Base-by-base conservation (phyloP, 176 grass and related monocot genomes). In the Carex parvula region DNA sequence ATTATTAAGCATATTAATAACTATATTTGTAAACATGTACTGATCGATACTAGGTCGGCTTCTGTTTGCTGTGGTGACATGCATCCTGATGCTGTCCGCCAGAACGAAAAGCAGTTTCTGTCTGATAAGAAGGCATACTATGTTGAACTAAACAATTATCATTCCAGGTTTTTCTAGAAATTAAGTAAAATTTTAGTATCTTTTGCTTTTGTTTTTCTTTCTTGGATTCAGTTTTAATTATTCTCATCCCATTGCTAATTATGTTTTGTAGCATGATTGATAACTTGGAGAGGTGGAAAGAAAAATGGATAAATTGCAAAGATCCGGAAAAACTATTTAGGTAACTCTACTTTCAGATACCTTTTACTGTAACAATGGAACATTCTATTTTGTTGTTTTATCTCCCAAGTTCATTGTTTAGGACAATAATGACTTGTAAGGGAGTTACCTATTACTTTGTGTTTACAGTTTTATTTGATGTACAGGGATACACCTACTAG, bases 251-350 rank as follows among this genome's bases (percentile, higher is more conserved):
- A 39, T 63, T 26, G 17, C 7, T 72, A 70, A 67, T 83, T 42
- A 24, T 70, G 70, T 64, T 84, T 18, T 84, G 86, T 82, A 97
- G 94, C 87, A 85, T 93, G 91, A 82, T 97, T 66, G 91, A 88
- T 18, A 81, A 82, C 85, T 78, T 97, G 85, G 89, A 91, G 54
- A 89, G 85, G 80, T 94, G 91, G 94, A 91, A 86, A 74, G 88
- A 90, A 24, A 90, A 83, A 93, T 97, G 94, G 91, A 61, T 89
- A 77, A 86, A 60, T 63, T 86, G 85, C 13, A 80, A 88, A 80
- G 92, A 94, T 87, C 81, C 83, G 53, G 89, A 91, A 35, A 89
- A 79, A 24, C 48, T 94, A 12, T 89, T 77, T 80, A 89, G 89
- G 92, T 94, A 84, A 79, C 15, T 72, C 48, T 42, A 18, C 13